These are phyloP conservation scores for Paracoccidioides brasiliensis DNA, from an alignment of 2,329 filamentous ascomycete species.

Conservation along the genomic window DNA sequence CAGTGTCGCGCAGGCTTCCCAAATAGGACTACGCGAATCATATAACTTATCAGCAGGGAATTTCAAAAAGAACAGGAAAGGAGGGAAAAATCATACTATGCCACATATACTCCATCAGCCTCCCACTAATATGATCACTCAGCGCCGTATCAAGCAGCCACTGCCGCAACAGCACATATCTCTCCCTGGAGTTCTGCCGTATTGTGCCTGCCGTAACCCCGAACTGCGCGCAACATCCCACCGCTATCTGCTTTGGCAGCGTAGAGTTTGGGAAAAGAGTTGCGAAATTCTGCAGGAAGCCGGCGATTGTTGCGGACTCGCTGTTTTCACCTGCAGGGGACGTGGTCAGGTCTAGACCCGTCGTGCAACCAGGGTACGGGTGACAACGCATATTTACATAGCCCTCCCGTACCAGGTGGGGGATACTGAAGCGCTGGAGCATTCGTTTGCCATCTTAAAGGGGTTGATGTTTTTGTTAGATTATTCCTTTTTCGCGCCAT, in stretches of 20 bases:
- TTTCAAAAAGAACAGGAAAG: constrained; percentile 3
- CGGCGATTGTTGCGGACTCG: constrained; percentile 18
- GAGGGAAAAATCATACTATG: constrained; percentile 34
- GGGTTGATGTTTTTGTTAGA: background rate
- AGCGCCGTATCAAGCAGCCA: constrained; percentile 47
- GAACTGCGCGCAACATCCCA: constrained; percentile 56
- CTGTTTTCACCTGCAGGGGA: constrained; percentile 9
- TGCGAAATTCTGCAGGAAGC: background rate
- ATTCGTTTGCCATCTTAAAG: background rate
- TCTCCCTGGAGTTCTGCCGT: constrained; percentile 33
- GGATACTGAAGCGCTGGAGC: constrained; percentile 2
- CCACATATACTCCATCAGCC: constrained; percentile 53
- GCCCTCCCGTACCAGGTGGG: constrained; percentile 23
- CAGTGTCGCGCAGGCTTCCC: constrained; percentile 15
- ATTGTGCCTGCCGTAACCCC: constrained; percentile 45
- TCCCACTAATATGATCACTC: constrained; percentile 42
- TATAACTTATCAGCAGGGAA: constrained; percentile 7
- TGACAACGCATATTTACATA: constrained; percentile 50
- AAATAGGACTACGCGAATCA: constrained; percentile 14
- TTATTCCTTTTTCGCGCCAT: background rate
- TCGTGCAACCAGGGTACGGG: constrained; percentile 43
- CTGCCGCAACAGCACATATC: constrained; percentile 44
- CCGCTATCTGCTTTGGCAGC: constrained; percentile 40
- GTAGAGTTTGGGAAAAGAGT: background rate
- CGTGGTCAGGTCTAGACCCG: background rate